Evolutionary conservation across 192 early-diverging fungal species (phyloP).

Genomic region (Coemansia sp.): DNA sequence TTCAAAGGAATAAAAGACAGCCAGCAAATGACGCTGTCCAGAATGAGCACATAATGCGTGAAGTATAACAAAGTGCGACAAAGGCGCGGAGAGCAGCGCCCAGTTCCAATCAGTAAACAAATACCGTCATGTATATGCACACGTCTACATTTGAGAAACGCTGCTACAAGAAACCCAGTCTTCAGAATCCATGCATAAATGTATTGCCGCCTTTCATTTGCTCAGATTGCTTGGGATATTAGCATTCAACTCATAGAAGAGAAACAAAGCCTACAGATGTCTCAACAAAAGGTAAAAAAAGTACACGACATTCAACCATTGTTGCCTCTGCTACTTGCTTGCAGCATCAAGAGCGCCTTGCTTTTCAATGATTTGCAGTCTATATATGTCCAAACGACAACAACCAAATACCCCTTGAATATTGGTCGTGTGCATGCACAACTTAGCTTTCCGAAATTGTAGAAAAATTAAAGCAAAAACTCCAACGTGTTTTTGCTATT

Average conservation of each 20-base stretch:
- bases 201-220: background rate
- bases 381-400: background rate
- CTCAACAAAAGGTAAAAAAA: background rate
- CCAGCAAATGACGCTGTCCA: background rate
- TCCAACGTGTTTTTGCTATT: background rate
- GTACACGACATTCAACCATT: background rate
- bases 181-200: background rate
- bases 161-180: background rate
- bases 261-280: background rate
- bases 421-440: background rate
- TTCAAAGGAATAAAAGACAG: background rate
- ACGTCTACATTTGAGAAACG: background rate
- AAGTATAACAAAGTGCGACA: background rate
- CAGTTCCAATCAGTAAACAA: background rate
- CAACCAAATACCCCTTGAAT: background rate
- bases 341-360: background rate
- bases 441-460: background rate
- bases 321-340: background rate
- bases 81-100: background rate
- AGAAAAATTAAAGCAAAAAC: background rate
- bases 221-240: background rate
- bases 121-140: background rate
- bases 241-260: background rate
- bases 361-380: background rate
- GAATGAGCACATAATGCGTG: background rate